phyloP scores from a whole-genome alignment of 179 eudicot species.

The Silene coronaria region DNA sequence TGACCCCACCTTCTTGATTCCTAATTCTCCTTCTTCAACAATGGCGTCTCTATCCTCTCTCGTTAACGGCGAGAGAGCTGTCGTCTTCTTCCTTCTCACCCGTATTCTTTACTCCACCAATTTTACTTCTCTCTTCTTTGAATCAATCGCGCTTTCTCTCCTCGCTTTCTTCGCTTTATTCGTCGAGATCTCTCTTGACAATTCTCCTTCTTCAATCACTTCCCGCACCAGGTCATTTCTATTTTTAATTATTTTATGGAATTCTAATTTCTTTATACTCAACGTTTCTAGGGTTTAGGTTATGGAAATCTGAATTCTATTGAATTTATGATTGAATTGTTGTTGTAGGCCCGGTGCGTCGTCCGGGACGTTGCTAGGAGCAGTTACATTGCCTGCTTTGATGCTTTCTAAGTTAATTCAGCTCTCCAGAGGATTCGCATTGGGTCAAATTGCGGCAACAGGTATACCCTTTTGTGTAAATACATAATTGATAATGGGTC shows the following conservation, averaged over 20 bases:
- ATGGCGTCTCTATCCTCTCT: constrained; percentile 36
- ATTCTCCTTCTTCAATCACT: constrained; percentile 25
- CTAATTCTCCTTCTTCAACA: not conserved
- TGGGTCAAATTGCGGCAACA: constrained; percentile 37
- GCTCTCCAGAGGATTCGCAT: constrained; percentile 44
- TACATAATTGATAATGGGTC: too few species aligned
- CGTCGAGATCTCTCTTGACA: constrained; percentile 59
- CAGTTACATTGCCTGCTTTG: constrained; percentile 70
- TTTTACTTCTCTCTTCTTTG: constrained; percentile 40
- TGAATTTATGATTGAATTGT: not conserved
- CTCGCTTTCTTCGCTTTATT: constrained; percentile 48
- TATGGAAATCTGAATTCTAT: not conserved
- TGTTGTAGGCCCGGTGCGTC: constrained; percentile 67
- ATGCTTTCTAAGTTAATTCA: constrained; percentile 72
- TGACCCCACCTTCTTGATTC: not conserved
- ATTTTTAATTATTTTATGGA: not conserved
- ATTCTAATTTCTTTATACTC: not conserved
- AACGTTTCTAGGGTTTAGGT: not conserved
- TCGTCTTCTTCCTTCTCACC: constrained; percentile 47
- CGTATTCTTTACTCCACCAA: constrained; percentile 42
- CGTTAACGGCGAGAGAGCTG: constrained; percentile 82
- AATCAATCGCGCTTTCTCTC: constrained; percentile 43
- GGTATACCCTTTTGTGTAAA: constrained; percentile 36
- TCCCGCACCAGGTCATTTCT: constrained; percentile 50
- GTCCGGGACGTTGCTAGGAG: constrained; percentile 84